Conservation (phyloP, 495 filamentous ascomycete genomes). For the Bacidia gigantensis region DNA sequence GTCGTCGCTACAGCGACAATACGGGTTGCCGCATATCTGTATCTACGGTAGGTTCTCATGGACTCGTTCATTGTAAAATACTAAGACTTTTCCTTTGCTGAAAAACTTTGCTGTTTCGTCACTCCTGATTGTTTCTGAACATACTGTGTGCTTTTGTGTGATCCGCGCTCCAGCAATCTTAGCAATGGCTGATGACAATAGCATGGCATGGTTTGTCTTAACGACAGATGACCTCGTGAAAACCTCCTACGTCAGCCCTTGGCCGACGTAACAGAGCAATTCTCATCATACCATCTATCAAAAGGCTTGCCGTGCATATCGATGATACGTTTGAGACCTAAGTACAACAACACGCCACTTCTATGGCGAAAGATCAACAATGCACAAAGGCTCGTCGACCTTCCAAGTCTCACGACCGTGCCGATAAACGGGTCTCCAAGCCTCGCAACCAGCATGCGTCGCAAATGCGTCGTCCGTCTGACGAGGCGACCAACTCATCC, state of each 20-base stretch:
- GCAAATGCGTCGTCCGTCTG: too few relatives aligned
- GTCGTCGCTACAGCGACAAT: neutral
- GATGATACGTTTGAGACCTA: constrained; percentile 7
- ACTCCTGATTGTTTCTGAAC: too few relatives aligned
- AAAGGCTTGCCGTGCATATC: constrained; percentile 9
- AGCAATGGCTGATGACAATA: neutral
- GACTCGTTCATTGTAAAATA: too few relatives aligned
- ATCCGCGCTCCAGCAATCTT: too few relatives aligned
- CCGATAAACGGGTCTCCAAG: neutral
- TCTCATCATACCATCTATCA: constrained; percentile 5
- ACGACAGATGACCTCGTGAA: neutral
- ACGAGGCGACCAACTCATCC: too few relatives aligned
- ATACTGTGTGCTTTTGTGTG: too few relatives aligned
- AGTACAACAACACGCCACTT: neutral
- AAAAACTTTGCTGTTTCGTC: too few relatives aligned
- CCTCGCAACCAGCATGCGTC: neutral
- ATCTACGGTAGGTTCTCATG: neutral
- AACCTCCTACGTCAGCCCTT: constrained; percentile 8
- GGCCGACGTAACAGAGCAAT: constrained; percentile 11
- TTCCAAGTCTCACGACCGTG: neutral
- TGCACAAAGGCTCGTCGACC: constrained; percentile 13
- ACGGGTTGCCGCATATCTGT: neutral
- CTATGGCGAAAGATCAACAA: constrained; percentile 27
- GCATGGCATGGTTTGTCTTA: constrained; percentile 3
- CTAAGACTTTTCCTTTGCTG: too few relatives aligned